Evolutionary conservation across 495 filamentous ascomycete species (phyloP), one percentile per base, ranked within the genome.

Genomic region (Lichina pygmaea): DNA sequence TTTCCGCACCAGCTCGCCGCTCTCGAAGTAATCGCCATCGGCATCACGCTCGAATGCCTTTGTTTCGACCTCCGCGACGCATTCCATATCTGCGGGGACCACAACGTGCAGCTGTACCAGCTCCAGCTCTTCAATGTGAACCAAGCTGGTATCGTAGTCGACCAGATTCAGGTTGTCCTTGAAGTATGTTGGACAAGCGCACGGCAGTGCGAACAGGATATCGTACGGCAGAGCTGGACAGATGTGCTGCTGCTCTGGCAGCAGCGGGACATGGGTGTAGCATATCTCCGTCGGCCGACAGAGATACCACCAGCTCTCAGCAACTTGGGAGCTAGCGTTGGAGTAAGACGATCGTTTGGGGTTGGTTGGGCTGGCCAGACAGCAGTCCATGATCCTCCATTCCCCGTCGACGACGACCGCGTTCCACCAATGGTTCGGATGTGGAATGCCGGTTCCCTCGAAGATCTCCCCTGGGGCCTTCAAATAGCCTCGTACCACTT

Each of bases 401-500:
- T 93, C 82, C 12, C 80, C 77, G 53, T 99, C 91, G 9, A 93
- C 76, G 36, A 93, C 60, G 3, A 99, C 85, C 2, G 83, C 77
- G 54, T 99, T 99, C 89, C 89, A 99, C 79, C 82, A 94, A 64
- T 99, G 89, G 52, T 99, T 99, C 7, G 86, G 71, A 34, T 77
- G 73, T 33, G 73, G 76, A 46, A 79, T 72, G 11, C 77, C 69
- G 42, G 76, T 77, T 24, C 81, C 60, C 34, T 94, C 86, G 12
- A 83, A 66, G 2, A 72, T 58, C 51, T 94, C 86, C 1, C 86
- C 89, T 0, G 91, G 91, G 8, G 71, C 62, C 55, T 95, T 99
- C 33, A 99, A 73, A 53, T 81, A 94, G 7, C 89, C 89, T 46
- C 73, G 68, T 40, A 95, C 72, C 7, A 83, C 65, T 48, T 94